Evolutionary conservation across 371 early-diverging fungal species (phyloP).

Genomic region (Lichtheimia ornata): DNA sequence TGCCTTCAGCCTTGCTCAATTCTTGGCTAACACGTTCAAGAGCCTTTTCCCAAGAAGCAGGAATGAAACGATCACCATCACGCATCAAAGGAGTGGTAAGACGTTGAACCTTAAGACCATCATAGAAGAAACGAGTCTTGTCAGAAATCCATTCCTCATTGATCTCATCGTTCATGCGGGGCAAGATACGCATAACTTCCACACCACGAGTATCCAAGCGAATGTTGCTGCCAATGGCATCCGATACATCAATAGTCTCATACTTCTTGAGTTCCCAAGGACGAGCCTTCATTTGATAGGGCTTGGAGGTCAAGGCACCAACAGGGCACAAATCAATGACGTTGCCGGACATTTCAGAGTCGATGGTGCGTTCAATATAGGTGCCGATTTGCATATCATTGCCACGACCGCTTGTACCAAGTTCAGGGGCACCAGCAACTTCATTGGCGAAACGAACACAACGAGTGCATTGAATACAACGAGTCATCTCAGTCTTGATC

Average conservation of each 20-base stretch:
- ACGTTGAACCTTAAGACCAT: constrained; percentile 95
- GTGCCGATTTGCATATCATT: constrained; percentile 98
- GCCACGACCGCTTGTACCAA: constrained; percentile 95
- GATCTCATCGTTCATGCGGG: constrained; percentile 93
- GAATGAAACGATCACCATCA: constrained; percentile 82
- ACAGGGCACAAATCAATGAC: constrained; percentile 98
- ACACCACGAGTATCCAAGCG: constrained; percentile 95
- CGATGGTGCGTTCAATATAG: constrained; percentile 87
- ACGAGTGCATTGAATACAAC: constrained; percentile 99
- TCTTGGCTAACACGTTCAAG: constrained; percentile 73
- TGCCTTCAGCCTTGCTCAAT: constrained; percentile 57
- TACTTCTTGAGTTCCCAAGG: constrained; percentile 98
- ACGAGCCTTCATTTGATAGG: constrained; percentile 91
- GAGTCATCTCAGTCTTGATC: constrained; percentile 95
- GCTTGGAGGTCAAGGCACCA: constrained; percentile 96
- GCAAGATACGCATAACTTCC: constrained; percentile 95
- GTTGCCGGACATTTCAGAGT: constrained; percentile 96
- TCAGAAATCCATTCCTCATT: constrained; percentile 99
- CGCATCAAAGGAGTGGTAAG: constrained; percentile 90
- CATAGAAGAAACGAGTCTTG: constrained; percentile 95
- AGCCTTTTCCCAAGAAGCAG: constrained; percentile 88
- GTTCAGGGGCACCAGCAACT: constrained; percentile 93
- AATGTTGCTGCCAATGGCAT: constrained; percentile 92
- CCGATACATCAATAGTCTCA: constrained; percentile 94
- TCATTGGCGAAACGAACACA: constrained; percentile 98